Evolutionary conservation across 176 grass and related monocot species (phyloP).

Genomic region (Thalia dealbata): DNA sequence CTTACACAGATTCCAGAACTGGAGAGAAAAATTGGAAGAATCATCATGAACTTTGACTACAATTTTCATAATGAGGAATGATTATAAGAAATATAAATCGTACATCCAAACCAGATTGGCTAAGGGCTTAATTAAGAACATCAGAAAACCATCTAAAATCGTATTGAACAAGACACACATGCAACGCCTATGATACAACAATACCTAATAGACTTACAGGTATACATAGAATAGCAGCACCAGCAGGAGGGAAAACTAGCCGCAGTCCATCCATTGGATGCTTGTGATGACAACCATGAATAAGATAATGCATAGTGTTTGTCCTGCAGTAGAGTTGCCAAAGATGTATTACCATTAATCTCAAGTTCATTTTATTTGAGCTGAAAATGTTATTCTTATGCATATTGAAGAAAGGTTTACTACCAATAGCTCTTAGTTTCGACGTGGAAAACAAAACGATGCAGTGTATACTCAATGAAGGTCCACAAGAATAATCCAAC

Average conservation of each 20-base stretch:
- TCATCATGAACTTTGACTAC: neutral
- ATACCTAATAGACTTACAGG: conserved; percentile 32
- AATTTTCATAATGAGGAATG: neutral
- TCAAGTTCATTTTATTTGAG: neutral
- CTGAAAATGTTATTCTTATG: neutral
- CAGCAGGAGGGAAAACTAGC: conserved; percentile 88
- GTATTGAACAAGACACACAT: too few species aligned
- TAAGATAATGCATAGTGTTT: conserved; percentile 79
- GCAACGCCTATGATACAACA: neutral
- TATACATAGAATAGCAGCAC: conserved; percentile 69
- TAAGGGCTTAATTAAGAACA: neutral
- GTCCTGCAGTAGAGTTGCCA: conserved; percentile 26
- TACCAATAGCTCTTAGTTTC: conserved; percentile 69
- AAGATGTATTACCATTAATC: conserved; percentile 1
- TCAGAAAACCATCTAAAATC: neutral
- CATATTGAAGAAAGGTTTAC: neutral
- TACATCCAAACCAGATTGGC: neutral
- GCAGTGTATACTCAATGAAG: conserved; percentile 68
- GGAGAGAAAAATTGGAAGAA: neutral
- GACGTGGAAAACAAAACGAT: conserved; percentile 94
- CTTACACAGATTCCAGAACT: conserved; percentile 79
- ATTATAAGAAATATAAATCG: neutral
- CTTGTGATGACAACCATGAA: conserved; percentile 95
- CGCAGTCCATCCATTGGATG: conserved; percentile 90
- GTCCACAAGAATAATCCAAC: conserved; percentile 82